These are phyloP conservation scores for Cercospora berteroae DNA, from an alignment of 2,329 filamentous ascomycete genomes.

Conservation along the genomic window DNA sequence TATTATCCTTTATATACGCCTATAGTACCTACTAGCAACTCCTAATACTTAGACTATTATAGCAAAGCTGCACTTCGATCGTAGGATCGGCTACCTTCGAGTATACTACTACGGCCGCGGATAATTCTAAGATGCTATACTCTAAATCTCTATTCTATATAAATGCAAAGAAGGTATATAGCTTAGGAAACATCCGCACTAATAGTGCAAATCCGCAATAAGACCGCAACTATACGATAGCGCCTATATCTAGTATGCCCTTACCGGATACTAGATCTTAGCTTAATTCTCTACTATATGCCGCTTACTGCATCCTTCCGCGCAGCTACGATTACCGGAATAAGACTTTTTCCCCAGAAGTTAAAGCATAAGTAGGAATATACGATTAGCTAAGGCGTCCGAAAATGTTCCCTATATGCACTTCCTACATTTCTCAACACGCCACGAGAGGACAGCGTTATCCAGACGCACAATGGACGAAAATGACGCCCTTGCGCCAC, in stretches of 20 bases:
- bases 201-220: neutral
- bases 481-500: neutral
- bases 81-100: neutral
- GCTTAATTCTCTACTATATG: neutral
- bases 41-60: too few relatives aligned
- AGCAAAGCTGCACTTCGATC: neutral
- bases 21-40: too few relatives aligned
- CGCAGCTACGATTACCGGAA: neutral
- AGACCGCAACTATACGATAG: neutral
- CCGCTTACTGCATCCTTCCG: neutral
- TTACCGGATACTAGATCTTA: neutral
- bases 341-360: neutral
- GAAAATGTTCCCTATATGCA: neutral
- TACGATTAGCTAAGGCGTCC: neutral
- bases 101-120: neutral
- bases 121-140: neutral
- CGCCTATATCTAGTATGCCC: neutral
- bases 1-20: too few relatives aligned
- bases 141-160: neutral
- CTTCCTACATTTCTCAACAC: neutral
- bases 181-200: neutral
- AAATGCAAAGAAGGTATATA: neutral
- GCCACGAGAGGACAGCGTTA: neutral
- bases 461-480: neutral
- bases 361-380: neutral